Evolutionary conservation across 179 eudicot genomes (phyloP).

Genomic region (Gypsophila paniculata): DNA sequence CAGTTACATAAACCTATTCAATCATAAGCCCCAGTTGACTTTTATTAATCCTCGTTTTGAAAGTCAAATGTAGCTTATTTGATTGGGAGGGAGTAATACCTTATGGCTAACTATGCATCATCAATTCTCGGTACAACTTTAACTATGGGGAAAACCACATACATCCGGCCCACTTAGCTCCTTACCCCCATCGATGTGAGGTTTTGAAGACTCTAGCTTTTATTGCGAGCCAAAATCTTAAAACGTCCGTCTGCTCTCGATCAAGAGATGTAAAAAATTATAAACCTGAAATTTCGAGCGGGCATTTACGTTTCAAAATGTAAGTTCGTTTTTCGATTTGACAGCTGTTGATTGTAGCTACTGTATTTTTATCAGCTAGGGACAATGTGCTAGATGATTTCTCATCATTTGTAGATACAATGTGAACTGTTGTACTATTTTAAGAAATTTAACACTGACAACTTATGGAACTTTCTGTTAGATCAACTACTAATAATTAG

Average conservation of each 20-base stretch:
- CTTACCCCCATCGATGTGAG: background rate
- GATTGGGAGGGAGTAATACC: background rate
- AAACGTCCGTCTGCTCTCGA: background rate
- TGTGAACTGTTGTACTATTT: background rate
- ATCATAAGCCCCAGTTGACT: no score
- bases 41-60: no score
- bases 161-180: no score
- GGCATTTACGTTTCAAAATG: background rate
- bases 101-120: background rate
- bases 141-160: no score
- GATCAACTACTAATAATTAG: no score
- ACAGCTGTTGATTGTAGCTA: background rate
- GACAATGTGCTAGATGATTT: background rate
- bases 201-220: background rate
- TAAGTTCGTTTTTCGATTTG: background rate
- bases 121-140: background rate
- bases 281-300: background rate
- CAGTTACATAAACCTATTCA: no score
- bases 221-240: background rate
- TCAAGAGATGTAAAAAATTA: background rate
- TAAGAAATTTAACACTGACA: no score
- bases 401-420: constrained; percentile 1
- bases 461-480: no score
- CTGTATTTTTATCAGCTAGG: background rate
- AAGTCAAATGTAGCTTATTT: background rate